Evolutionary conservation across 2,329 filamentous ascomycete genomes (phyloP).

Genomic region (Truncatella angustata): DNA sequence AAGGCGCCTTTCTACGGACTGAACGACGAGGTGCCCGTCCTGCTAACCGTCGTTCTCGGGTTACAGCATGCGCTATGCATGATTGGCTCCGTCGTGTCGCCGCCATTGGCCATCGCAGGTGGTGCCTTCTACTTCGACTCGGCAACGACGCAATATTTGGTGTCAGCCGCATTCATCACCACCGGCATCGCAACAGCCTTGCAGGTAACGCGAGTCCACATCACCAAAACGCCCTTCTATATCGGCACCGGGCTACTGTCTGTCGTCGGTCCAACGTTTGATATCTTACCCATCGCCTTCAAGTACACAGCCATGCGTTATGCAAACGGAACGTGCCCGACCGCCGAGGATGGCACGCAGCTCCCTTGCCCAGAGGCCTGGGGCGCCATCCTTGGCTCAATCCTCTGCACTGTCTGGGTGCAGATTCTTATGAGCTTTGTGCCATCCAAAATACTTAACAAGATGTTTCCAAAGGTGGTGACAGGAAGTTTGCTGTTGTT

Average conservation of each 20-base stretch:
- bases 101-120: conserved; percentile 61
- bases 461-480: conserved; percentile 66
- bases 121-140: conserved; percentile 56
- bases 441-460: conserved; percentile 56
- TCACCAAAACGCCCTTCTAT: conserved; percentile 61
- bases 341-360: conserved; percentile 51
- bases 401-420: conserved; percentile 47
- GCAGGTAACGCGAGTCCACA: conserved; percentile 65
- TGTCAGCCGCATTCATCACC: conserved; percentile 67
- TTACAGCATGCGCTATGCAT: conserved; percentile 70
- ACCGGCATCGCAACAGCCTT: conserved; percentile 64
- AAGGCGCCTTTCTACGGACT: conserved; percentile 69
- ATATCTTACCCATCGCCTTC: conserved; percentile 63
- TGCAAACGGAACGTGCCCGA: conserved; percentile 59
- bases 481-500: conserved; percentile 67
- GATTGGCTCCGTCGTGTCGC: conserved; percentile 54
- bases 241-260: conserved; percentile 66
- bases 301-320: conserved; percentile 65
- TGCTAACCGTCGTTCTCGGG: conserved; percentile 65
- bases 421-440: conserved; percentile 66
- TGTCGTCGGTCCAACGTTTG: conserved; percentile 67
- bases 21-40: conserved; percentile 64
- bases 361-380: conserved; percentile 66
- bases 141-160: conserved; percentile 60
- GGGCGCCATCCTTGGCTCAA: conserved; percentile 60